These are phyloP conservation scores for Fraxinus sp. DNA, from an alignment of 305 asterid genomes.

Conservation along the genomic window DNA sequence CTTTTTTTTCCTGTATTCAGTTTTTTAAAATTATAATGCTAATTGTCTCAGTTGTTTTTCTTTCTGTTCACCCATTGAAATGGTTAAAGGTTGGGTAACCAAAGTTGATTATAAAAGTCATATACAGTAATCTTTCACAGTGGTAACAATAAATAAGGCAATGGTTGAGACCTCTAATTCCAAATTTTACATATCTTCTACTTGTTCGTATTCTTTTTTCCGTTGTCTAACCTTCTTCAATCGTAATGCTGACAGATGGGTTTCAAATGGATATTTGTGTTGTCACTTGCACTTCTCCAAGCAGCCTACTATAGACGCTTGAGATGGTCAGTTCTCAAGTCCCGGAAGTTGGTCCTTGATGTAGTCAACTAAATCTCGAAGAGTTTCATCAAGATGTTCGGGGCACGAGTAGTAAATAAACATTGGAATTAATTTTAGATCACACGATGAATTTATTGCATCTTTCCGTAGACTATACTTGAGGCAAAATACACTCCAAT, in stretches of 20 bases:
- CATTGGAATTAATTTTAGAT: not conserved
- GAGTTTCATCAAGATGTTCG: not conserved
- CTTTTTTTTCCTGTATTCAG: no score
- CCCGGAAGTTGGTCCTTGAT: conserved; percentile 70
- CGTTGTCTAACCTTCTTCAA: conserved; percentile 2
- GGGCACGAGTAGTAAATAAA: not conserved
- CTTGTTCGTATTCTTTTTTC: not conserved
- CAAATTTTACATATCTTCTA: not conserved
- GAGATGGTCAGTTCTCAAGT: conserved; percentile 68
- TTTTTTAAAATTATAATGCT: not conserved
- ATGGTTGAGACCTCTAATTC: not conserved
- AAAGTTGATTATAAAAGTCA: not conserved
- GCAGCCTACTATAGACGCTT: conserved; percentile 69
- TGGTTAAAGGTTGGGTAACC: not conserved
- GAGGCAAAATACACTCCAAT: not conserved
- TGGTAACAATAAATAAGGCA: not conserved
- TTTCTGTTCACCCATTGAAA: not conserved
- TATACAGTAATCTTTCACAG: not conserved
- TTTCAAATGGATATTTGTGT: conserved; percentile 70
- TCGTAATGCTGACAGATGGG: conserved; percentile 57
- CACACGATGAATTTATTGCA: not conserved
- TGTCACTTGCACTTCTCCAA: conserved; percentile 72
- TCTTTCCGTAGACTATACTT: not conserved
- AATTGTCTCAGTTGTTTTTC: not conserved
- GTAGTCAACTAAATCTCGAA: conserved; percentile 47